These are phyloP conservation scores for Calocybe gambosa DNA, from an alignment of 1,284 basidiomycete species.

Conservation along the genomic window DNA sequence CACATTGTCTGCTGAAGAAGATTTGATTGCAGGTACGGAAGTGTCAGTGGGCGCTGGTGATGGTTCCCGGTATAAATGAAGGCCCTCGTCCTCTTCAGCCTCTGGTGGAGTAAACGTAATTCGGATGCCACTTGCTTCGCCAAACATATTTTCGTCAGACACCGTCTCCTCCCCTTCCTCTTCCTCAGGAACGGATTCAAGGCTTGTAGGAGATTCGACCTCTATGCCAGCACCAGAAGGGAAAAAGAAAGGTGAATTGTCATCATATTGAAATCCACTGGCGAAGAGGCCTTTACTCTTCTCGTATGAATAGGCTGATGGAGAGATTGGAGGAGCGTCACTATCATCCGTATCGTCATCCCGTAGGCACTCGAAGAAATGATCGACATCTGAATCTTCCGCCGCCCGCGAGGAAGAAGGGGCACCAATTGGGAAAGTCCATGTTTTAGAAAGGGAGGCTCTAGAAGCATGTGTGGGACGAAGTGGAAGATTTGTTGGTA, in stretches of 20 bases:
- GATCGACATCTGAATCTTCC: conserved; percentile 43
- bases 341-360: conserved; percentile 39
- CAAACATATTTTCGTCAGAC: conserved; percentile 32
- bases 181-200: conserved; percentile 40
- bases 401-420: conserved; percentile 19
- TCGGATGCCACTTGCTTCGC: conserved; percentile 55
- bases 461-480: conserved; percentile 28
- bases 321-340: conserved; percentile 35
- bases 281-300: conserved; percentile 54
- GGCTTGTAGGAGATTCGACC: conserved; percentile 27
- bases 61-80: conserved; percentile 12
- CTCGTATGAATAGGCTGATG: conserved; percentile 38
- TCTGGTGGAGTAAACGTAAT: conserved; percentile 60
- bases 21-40: conserved; percentile 10
- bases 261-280: conserved; percentile 37
- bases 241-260: conserved; percentile 33
- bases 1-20: too few relatives aligned
- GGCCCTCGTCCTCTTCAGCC: conserved; percentile 22
- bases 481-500: conserved; percentile 22
- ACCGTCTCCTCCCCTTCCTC: conserved; percentile 34
- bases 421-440: conserved; percentile 59
- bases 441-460: conserved; percentile 54
- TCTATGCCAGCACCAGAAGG: conserved; percentile 44
- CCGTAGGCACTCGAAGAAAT: conserved; percentile 70
- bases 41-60: conserved; percentile 13